Evolutionary conservation across 2,329 filamentous ascomycete species (phyloP).

Genomic region (Neoarthrinium moseri): DNA sequence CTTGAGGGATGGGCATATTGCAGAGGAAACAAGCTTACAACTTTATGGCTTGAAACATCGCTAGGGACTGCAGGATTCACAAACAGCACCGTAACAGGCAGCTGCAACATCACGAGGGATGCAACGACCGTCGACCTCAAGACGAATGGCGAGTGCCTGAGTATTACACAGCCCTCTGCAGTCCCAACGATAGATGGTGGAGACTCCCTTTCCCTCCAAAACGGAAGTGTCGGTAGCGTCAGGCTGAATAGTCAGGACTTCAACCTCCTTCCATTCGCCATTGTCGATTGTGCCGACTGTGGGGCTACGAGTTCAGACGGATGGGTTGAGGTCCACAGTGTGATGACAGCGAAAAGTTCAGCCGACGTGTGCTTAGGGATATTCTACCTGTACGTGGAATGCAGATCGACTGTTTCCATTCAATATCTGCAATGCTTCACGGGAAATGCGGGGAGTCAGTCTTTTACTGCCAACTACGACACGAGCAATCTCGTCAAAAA

Average conservation of each 20-base stretch:
- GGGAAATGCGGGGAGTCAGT: neutral
- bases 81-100: slow-evolving; percentile 1
- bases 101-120: neutral
- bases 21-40: neutral
- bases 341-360: neutral
- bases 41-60: neutral
- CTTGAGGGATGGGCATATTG: neutral
- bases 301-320: neutral
- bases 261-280: neutral
- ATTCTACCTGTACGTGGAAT: neutral
- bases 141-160: neutral
- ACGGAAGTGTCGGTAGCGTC: neutral
- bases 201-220: neutral
- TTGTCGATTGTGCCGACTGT: neutral
- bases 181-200: neutral
- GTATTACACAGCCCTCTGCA: neutral
- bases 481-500: neutral
- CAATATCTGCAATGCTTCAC: neutral
- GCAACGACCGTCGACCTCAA: neutral
- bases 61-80: neutral
- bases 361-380: neutral
- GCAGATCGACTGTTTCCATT: neutral
- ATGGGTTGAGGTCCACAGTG: neutral
- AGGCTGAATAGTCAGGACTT: neutral
- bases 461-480: neutral